A percentile compares a stretch with the other conserved stretches of the same genome.
phyloP scores from a whole-genome alignment of 176 grass and related monocot genomes.

The Neostapfia colusana region DNA sequence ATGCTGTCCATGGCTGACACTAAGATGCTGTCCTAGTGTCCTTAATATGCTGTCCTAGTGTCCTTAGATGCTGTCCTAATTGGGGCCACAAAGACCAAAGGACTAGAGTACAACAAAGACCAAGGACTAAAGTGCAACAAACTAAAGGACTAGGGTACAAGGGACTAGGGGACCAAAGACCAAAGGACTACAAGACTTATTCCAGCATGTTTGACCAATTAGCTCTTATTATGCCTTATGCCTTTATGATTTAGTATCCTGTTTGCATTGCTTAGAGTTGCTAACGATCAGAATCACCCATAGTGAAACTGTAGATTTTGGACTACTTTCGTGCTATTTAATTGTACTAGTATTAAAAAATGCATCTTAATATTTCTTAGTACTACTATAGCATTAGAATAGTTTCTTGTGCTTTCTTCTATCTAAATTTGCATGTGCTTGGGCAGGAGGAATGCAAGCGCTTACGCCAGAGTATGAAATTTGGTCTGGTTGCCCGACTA shows the following conservation, averaged over 20 bases:
- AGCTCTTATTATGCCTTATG: slow-evolving; percentile 9
- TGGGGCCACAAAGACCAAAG: too few species aligned
- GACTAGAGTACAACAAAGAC: too few species aligned
- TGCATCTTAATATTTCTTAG: slow-evolving; percentile 16
- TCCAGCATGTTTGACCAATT: background rate
- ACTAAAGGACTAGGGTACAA: too few species aligned
- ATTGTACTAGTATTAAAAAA: background rate
- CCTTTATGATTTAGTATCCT: slow-evolving; percentile 24
- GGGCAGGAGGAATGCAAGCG: slow-evolving; percentile 91
- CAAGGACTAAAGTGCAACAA: too few species aligned
- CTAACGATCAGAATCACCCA: background rate
- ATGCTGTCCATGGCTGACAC: too few species aligned
- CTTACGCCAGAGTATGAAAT: slow-evolving; percentile 81
- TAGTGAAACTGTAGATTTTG: slow-evolving; percentile 16
- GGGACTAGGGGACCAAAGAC: too few species aligned
- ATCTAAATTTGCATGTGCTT: slow-evolving; percentile 41
- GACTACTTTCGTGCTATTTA: background rate
- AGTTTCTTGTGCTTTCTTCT: slow-evolving; percentile 25
- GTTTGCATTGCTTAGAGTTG: background rate
- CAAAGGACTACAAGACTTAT: too few species aligned
- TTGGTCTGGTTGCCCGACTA: slow-evolving; percentile 59
- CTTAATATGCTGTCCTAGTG: too few species aligned
- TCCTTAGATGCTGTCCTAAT: too few species aligned
- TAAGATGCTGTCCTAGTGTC: too few species aligned
- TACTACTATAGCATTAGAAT: slow-evolving; percentile 1